A percentile compares a stretch with the other conserved stretches of the same genome.
Conservation (phyloP, 371 early-diverging fungal species). For the Basidiobolus meristosporus region DNA sequence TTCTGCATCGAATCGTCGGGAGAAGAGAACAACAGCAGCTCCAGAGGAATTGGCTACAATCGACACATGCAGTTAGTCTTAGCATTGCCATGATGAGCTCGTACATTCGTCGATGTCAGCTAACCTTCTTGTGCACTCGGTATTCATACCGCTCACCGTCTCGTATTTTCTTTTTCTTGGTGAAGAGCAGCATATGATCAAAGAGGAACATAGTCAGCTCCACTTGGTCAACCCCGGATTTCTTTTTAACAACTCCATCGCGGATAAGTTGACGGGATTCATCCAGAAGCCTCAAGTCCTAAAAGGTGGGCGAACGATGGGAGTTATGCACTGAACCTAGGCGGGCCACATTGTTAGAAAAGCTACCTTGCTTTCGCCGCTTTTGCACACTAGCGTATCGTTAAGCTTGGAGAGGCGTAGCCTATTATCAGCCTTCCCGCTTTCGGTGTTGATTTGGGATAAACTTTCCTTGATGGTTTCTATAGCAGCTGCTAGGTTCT, state of each 20-base stretch:
- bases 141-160: conserved; percentile 34
- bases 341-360: too few relatives aligned
- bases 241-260: conserved; percentile 60
- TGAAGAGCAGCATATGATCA: conserved; percentile 68
- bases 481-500: conserved; percentile 31
- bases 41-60: conserved; percentile 66
- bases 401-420: conserved; percentile 38
- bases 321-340: too few relatives aligned
- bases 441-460: conserved; percentile 14
- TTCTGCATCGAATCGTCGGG: conserved; percentile 22
- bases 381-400: conserved; percentile 23
- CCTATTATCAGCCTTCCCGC: conserved; percentile 68
- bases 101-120: not conserved
- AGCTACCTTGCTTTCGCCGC: conserved; percentile 18
- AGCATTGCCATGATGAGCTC: too few relatives aligned
- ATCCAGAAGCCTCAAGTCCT: conserved; percentile 54
- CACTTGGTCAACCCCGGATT: conserved; percentile 34
- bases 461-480: too few relatives aligned
- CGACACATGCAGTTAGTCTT: too few relatives aligned
- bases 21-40: conserved; percentile 36
- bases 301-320: not conserved
- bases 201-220: conserved; percentile 62
- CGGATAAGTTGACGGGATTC: conserved; percentile 48
- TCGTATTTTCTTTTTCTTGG: conserved; percentile 34
- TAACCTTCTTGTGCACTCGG: conserved; percentile 31